phyloP scores from a whole-genome alignment of 805 yeast species.

The Saturnispora zaruensis region DNA sequence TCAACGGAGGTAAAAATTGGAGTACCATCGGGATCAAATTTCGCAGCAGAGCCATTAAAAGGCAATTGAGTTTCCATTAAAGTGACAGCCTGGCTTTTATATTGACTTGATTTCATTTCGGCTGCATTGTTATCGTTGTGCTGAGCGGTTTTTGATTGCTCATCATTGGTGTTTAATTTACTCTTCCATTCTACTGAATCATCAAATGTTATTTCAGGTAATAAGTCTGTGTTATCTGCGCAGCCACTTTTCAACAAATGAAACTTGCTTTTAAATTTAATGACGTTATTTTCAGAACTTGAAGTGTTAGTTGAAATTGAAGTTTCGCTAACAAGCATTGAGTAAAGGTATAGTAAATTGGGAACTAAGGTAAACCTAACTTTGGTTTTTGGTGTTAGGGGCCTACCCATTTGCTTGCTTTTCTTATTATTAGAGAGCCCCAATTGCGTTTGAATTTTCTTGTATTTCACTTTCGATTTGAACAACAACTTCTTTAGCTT shows the following conservation, averaged over 20 bases:
- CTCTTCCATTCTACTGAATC: not conserved
- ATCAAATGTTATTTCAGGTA: not conserved
- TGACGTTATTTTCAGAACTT: not conserved
- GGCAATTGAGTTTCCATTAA: constrained; percentile 12
- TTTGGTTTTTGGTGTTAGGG: constrained; percentile 43
- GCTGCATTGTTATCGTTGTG: not conserved
- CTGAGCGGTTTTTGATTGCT: not conserved
- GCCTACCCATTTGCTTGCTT: constrained; percentile 29
- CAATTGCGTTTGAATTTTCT: not conserved
- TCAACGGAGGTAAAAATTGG: constrained; percentile 30
- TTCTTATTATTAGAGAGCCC: not conserved
- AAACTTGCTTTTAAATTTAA: not conserved
- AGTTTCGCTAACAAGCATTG: constrained; percentile 31
- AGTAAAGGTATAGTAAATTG: constrained; percentile 35
- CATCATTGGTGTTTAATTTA: not conserved
- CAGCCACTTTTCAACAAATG: not conserved
- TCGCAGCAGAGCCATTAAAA: not conserved
- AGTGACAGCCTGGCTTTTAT: constrained; percentile 15
- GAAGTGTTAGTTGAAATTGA: not conserved
- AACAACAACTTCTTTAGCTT: constrained; percentile 7
- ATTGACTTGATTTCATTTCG: not conserved
- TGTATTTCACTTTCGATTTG: not conserved
- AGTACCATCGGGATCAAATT: not conserved
- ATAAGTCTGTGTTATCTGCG: not conserved
- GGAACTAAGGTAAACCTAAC: constrained; percentile 41